These are phyloP conservation scores for Trypanosoma rangeli DNA, from an alignment of 208 protist species.

Conservation along the genomic window DNA sequence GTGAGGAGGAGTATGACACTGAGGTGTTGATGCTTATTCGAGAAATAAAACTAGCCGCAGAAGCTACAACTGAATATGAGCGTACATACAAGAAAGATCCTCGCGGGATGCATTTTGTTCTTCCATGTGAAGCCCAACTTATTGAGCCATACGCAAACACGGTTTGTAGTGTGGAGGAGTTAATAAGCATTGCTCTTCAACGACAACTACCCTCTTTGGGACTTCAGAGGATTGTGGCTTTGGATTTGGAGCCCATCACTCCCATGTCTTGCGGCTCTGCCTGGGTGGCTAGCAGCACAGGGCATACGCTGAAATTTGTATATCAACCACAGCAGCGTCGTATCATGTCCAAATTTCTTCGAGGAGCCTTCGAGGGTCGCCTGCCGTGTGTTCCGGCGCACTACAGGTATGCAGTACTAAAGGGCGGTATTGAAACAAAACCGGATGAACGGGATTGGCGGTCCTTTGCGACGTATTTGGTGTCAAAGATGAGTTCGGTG, in stretches of 20 bases:
- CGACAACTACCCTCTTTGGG: slow-evolving; percentile 53
- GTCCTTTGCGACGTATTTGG: slow-evolving; percentile 79
- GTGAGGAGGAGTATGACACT: slow-evolving; percentile 58
- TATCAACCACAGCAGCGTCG: slow-evolving; percentile 77
- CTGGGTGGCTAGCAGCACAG: slow-evolving; percentile 80
- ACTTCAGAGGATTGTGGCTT: slow-evolving; percentile 72
- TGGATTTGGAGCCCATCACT: slow-evolving; percentile 80
- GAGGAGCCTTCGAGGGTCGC: slow-evolving; percentile 78
- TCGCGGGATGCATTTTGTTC: slow-evolving; percentile 51
- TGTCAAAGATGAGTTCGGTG: slow-evolving; percentile 58
- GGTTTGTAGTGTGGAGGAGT: slow-evolving; percentile 62
- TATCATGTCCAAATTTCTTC: slow-evolving; percentile 50
- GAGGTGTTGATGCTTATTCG: slow-evolving; percentile 58
- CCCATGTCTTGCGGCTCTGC: slow-evolving; percentile 62
- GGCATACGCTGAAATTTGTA: slow-evolving; percentile 67
- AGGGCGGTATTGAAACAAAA: slow-evolving; percentile 75
- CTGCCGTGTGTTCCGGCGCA: slow-evolving; percentile 50
- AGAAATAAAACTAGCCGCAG: slow-evolving; percentile 57
- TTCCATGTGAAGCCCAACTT: slow-evolving; percentile 51
- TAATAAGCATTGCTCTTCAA: slow-evolving; percentile 59
- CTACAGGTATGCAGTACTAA: slow-evolving; percentile 72
- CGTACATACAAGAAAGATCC: slow-evolving; percentile 49
- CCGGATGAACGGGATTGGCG: slow-evolving; percentile 80
- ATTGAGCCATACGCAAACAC: slow-evolving; percentile 75
- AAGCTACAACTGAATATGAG: slow-evolving; percentile 65